These are phyloP conservation scores for Penicillium sp. DNA, from an alignment of 2,329 filamentous ascomycete species.

Conservation along the genomic window DNA sequence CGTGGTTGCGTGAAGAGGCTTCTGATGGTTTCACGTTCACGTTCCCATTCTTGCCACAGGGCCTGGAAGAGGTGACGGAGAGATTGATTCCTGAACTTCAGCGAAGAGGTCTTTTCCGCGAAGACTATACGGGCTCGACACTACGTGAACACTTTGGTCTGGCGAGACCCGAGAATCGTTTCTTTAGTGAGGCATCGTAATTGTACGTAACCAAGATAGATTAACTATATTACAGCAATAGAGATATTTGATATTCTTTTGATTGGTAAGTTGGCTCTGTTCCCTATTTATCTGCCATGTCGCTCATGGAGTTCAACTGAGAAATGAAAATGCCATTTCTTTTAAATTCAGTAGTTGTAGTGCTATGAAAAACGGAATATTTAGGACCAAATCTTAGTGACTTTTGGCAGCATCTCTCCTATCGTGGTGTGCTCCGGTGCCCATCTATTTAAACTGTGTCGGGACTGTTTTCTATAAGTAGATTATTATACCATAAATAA, in stretches of 20 bases:
- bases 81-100: conserved; percentile 54
- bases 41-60: conserved; percentile 54
- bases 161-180: conserved; percentile 47
- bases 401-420: neutral
- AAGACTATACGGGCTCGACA: conserved; percentile 55
- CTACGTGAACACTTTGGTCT: conserved; percentile 57
- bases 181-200: conserved; percentile 28
- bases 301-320: neutral
- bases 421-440: neutral
- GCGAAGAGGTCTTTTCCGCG: conserved; percentile 52
- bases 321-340: neutral
- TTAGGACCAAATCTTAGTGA: neutral
- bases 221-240: neutral
- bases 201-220: neutral
- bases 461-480: conserved; percentile 16
- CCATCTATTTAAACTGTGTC: conserved; percentile 65
- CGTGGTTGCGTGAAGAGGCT: conserved; percentile 50
- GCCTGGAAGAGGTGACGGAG: conserved; percentile 51
- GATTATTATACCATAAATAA: too few relatives aligned
- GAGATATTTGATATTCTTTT: too few relatives aligned
- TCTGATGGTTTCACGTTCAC: conserved; percentile 55
- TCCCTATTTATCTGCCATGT: neutral
- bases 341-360: neutral
- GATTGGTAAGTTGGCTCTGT: neutral
- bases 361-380: neutral